Percentiles rank a stretch among this genome's conserved stretches.
These are phyloP conservation scores for Lycium barbarum DNA, from an alignment of 257 asterid species.

Conservation along the genomic window DNA sequence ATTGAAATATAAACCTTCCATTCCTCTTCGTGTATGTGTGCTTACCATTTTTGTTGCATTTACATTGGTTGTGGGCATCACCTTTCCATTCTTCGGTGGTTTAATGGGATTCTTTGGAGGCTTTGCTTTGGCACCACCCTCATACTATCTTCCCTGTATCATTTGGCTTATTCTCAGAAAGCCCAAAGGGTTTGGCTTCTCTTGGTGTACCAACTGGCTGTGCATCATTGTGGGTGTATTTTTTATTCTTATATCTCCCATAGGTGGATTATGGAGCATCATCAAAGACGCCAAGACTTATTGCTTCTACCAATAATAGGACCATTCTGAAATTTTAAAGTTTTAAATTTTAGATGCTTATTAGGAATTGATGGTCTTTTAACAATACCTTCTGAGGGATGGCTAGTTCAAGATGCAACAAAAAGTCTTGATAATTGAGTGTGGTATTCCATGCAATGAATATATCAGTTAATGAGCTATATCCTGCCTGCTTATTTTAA, in stretches of 20 bases:
- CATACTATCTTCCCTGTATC: constrained; percentile 53
- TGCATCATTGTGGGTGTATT: background rate
- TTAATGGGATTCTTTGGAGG: constrained; percentile 65
- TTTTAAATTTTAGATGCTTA: background rate
- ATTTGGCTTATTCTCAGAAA: constrained; percentile 45
- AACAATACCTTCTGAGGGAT: no score
- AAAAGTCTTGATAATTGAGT: no score
- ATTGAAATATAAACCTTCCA: background rate
- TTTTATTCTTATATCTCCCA: background rate
- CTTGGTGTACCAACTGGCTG: constrained; percentile 49
- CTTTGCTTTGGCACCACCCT: constrained; percentile 63
- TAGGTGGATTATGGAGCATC: constrained; percentile 28
- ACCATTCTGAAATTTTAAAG: background rate
- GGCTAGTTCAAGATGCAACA: no score
- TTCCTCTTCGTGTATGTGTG: constrained; percentile 47
- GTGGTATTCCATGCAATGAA: no score
- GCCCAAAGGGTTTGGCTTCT: constrained; percentile 39
- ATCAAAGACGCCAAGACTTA: constrained; percentile 20
- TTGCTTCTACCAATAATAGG: background rate
- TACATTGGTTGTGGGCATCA: constrained; percentile 56
- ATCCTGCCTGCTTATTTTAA: background rate
- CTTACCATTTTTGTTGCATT: constrained; percentile 51
- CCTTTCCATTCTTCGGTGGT: constrained; percentile 67
- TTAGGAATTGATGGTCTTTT: no score
- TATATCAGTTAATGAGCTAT: background rate